Conservation (phyloP, 208 protist genomes). For the Crithidia sp. region DNA sequence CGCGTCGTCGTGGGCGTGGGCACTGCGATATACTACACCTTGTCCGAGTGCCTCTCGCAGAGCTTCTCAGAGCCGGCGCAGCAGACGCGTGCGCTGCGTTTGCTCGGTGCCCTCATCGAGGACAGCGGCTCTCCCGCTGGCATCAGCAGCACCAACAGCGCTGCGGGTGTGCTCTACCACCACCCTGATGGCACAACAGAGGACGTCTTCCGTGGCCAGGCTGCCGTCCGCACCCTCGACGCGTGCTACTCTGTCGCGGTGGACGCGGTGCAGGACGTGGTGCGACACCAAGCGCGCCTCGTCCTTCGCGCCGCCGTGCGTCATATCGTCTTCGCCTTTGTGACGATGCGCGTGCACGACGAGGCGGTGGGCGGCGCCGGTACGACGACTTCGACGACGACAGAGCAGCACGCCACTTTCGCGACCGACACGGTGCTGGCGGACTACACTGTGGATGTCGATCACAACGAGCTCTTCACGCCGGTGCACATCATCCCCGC, state of each 20-base stretch:
- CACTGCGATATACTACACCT: slow-evolving; percentile 37
- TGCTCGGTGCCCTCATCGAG: slow-evolving; percentile 42
- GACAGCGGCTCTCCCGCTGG: background rate
- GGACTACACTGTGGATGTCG: slow-evolving; percentile 72
- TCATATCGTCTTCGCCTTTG: slow-evolving; percentile 26
- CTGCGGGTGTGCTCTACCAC: background rate
- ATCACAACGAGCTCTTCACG: slow-evolving; percentile 56
- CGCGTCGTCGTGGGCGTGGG: slow-evolving; percentile 12
- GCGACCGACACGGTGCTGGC: slow-evolving; percentile 56
- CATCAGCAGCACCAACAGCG: background rate
- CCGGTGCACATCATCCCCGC: slow-evolving; percentile 41
- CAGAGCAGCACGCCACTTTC: slow-evolving; percentile 36
- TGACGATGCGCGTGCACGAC: slow-evolving; percentile 16
- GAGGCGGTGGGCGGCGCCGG: slow-evolving; percentile 1
- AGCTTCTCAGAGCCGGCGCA: slow-evolving; percentile 38
- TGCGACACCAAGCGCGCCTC: slow-evolving; percentile 28
- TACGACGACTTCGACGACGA: background rate
- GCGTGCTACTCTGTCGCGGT: slow-evolving; percentile 49
- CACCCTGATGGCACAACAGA: slow-evolving; percentile 15
- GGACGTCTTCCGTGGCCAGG: slow-evolving; percentile 38
- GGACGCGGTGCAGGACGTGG: slow-evolving; percentile 38
- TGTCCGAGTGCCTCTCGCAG: slow-evolving; percentile 47
- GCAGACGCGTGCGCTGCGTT: slow-evolving; percentile 48
- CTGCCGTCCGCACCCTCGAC: slow-evolving; percentile 51
- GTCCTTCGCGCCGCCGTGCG: slow-evolving; percentile 22